phyloP scores from a whole-genome alignment of 2,329 filamentous ascomycete genomes.

The Torrubiella hemipterigena region DNA sequence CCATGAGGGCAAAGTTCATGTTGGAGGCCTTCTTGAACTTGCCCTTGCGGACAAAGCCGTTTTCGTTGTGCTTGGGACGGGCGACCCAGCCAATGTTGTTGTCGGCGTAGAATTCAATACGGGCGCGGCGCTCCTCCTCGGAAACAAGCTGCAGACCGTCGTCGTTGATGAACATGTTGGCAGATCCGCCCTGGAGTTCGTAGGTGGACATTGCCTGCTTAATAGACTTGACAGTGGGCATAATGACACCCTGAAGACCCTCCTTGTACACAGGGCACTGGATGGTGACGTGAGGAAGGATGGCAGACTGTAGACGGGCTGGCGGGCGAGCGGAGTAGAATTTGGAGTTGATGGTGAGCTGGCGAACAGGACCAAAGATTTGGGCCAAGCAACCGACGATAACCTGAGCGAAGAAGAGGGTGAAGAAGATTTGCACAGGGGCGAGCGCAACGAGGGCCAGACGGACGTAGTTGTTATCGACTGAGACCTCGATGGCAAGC shows the following conservation, averaged over 20 bases:
- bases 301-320: conserved; percentile 40
- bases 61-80: conserved; percentile 49
- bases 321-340: conserved; percentile 69
- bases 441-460: conserved; percentile 53
- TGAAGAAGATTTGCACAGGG: conserved; percentile 69
- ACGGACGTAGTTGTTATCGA: conserved; percentile 51
- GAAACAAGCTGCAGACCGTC: conserved; percentile 59
- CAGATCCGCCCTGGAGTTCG: conserved; percentile 65
- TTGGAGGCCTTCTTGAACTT: conserved; percentile 64
- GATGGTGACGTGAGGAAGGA: conserved; percentile 64
- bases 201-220: conserved; percentile 69
- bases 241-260: conserved; percentile 62
- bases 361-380: conserved; percentile 62
- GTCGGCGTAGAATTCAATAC: conserved; percentile 57
- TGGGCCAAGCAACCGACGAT: conserved; percentile 66
- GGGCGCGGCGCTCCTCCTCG: conserved; percentile 48
- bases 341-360: conserved; percentile 65
- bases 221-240: conserved; percentile 64
- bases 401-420: conserved; percentile 69
- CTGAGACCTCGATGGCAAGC: conserved; percentile 54
- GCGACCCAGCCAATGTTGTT: conserved; percentile 61
- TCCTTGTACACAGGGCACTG: conserved; percentile 88
- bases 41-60: conserved; percentile 49
- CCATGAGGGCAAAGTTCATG: conserved; percentile 60
- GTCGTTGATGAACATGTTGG: conserved; percentile 67